Evolutionary conservation across 139 green algal species (phyloP).

Genomic region (Pseudopediastrum boryanum): DNA sequence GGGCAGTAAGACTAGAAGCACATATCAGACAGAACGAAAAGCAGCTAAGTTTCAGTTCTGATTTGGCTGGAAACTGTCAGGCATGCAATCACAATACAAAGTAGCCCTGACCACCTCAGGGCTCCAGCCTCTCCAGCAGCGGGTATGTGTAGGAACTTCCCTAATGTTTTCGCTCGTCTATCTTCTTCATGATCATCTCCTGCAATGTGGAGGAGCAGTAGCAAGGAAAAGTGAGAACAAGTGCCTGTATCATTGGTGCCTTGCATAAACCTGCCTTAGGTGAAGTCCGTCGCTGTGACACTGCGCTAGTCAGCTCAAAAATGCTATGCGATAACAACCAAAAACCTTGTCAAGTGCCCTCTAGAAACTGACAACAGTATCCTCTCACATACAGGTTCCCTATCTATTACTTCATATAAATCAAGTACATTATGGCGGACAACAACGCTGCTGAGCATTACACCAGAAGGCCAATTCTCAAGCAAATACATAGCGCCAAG

Average conservation of each 20-base stretch:
- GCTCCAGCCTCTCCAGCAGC: too few species aligned
- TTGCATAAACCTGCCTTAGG: not conserved
- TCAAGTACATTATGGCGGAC: too few species aligned
- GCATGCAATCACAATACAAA: too few species aligned
- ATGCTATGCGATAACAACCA: not conserved
- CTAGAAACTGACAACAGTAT: not conserved
- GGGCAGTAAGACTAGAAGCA: too few species aligned
- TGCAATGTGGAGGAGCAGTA: slow-evolving; percentile 3
- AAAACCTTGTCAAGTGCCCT: not conserved
- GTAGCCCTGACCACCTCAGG: too few species aligned
- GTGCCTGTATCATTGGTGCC: not conserved
- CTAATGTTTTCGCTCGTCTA: not conserved
- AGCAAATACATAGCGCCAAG: not conserved
- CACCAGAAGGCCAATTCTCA: too few species aligned
- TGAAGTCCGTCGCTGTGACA: not conserved
- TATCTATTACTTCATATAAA: too few species aligned
- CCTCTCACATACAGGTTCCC: not conserved
- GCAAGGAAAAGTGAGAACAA: not conserved
- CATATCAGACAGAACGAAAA: too few species aligned
- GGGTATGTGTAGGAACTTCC: too few species aligned
- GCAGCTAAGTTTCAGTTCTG: too few species aligned
- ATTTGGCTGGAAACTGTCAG: too few species aligned
- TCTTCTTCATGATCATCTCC: slow-evolving; percentile 23
- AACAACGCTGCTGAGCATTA: too few species aligned
- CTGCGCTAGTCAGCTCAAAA: not conserved